These are phyloP conservation scores for Viridothelium virens DNA, from an alignment of 495 filamentous ascomycete genomes.

Conservation along the genomic window DNA sequence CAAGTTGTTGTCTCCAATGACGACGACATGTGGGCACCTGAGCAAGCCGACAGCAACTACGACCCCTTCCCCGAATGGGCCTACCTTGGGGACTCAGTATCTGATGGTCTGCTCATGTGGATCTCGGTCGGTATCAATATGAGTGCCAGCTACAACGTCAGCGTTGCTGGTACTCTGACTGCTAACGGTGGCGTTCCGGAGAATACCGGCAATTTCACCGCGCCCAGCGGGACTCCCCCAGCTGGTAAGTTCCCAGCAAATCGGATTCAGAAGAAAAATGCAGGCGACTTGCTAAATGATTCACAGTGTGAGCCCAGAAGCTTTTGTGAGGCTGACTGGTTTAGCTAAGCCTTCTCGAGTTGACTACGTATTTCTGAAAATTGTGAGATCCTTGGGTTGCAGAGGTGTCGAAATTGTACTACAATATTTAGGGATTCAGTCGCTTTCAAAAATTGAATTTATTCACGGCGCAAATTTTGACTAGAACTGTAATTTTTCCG, in stretches of 20 bases:
- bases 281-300: background rate
- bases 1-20: conserved; percentile 45
- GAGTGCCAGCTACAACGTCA: conserved; percentile 35
- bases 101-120: conserved; percentile 50
- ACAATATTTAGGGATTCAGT: too few species aligned
- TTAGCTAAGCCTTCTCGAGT: background rate
- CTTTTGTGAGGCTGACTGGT: background rate
- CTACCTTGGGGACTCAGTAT: conserved; percentile 42
- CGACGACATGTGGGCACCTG: conserved; percentile 44
- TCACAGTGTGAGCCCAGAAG: background rate
- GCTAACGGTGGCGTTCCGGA: background rate
- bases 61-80: conserved; percentile 54
- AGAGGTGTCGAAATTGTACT: too few species aligned
- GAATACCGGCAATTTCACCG: background rate
- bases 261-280: background rate
- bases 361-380: background rate
- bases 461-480: too few species aligned
- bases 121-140: conserved; percentile 52
- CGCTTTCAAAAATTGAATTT: too few species aligned
- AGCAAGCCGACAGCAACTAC: conserved; percentile 43
- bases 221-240: background rate
- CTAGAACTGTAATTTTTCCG: too few species aligned
- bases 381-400: too few species aligned
- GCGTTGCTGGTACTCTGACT: conserved; percentile 7
- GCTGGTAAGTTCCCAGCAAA: background rate